Conservation (phyloP, 371 early-diverging fungal genomes). For the Mortierella sp. region DNA sequence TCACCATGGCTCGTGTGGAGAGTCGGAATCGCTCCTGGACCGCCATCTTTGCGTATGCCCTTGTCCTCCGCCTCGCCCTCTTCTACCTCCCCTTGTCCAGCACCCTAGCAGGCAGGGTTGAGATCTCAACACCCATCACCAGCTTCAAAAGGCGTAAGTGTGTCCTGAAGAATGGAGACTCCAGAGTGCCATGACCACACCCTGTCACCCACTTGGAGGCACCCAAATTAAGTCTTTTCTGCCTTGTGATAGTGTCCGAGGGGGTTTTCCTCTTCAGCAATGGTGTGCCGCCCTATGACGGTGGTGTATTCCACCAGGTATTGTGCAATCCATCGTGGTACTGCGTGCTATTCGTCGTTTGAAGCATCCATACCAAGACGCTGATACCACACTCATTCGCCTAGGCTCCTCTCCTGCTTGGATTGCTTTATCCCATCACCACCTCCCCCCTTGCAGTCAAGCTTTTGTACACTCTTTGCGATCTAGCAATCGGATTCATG, state of each 20-base stretch:
- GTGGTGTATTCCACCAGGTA: conserved; percentile 89
- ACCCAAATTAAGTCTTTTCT: not conserved
- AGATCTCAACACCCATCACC: conserved; percentile 87
- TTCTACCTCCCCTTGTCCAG: conserved; percentile 62
- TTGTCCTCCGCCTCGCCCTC: conserved; percentile 59
- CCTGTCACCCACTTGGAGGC: too few species aligned
- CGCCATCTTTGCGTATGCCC: conserved; percentile 32
- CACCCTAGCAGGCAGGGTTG: conserved; percentile 67
- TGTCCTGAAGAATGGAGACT: not conserved
- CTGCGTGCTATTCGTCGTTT: too few species aligned
- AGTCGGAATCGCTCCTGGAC: not conserved
- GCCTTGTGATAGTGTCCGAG: conserved; percentile 76
- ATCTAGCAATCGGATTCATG: conserved; percentile 70
- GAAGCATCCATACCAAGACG: too few species aligned
- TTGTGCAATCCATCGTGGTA: not conserved
- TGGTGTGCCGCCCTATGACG: conserved; percentile 89
- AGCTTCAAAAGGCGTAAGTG: conserved; percentile 83
- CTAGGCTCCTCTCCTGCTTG: conserved; percentile 81
- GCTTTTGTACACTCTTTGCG: conserved; percentile 69
- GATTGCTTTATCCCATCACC: conserved; percentile 70
- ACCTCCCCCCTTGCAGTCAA: conserved; percentile 64
- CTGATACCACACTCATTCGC: too few species aligned
- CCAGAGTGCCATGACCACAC: not conserved
- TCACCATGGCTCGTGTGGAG: not conserved
- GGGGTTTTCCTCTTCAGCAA: conserved; percentile 83